phyloP scores from a whole-genome alignment of 345 rosid genomes.

The Syzygium aqueum region DNA sequence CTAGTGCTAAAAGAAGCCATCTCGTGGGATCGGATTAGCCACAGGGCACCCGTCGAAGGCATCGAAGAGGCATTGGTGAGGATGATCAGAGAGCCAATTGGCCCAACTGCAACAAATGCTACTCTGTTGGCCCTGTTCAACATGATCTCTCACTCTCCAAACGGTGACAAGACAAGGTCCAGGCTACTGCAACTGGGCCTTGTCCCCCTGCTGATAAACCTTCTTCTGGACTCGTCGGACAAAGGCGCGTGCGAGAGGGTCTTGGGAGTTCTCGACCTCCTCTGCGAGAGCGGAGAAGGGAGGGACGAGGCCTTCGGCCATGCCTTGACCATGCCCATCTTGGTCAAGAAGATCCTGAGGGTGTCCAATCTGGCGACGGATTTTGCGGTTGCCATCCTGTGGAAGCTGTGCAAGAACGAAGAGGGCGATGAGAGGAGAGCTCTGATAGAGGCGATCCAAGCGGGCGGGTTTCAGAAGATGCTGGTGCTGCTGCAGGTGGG shows the following conservation, averaged over 20 bases:
- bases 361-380: constrained; percentile 11
- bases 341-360: constrained; percentile 22
- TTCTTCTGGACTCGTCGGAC: constrained; percentile 17
- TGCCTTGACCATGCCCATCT: constrained; percentile 14
- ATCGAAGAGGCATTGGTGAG: constrained; percentile 8
- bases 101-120: constrained; percentile 20
- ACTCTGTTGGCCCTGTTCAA: constrained; percentile 12
- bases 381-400: constrained; percentile 17
- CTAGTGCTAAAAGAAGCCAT: constrained; percentile 14
- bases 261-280: constrained; percentile 16
- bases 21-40: neutral
- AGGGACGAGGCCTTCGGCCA: constrained; percentile 10
- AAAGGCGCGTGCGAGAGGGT: constrained; percentile 24
- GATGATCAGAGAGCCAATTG: constrained; percentile 18
- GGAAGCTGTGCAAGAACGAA: constrained; percentile 20
- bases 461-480: constrained; percentile 20
- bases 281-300: constrained; percentile 16
- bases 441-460: constrained; percentile 14
- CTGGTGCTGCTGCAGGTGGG: constrained; percentile 23
- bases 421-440: neutral
- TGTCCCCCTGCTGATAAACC: constrained; percentile 12
- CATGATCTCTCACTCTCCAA: constrained; percentile 4
- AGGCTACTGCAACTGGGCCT: constrained; percentile 12
- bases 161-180: neutral
- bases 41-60: constrained; percentile 4